Percentiles rank a stretch among this genome's conserved stretches.
Conservation (phyloP, 495 filamentous ascomycete genomes). For the Lasiosphaeria hispida region DNA sequence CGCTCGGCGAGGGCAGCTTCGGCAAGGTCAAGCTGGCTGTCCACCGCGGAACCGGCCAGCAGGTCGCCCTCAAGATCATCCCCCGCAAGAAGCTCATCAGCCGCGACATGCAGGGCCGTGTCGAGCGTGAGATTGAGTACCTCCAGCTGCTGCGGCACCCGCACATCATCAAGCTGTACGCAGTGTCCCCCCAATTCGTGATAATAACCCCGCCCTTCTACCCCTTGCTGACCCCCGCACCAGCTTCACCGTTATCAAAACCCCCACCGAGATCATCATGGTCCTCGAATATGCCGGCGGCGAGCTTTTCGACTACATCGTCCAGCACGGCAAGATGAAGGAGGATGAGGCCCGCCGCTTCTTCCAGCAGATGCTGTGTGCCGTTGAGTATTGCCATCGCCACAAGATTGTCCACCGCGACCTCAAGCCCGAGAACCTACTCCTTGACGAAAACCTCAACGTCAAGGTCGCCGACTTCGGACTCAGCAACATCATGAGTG, state of each 20-base stretch:
- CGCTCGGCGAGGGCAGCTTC: slow-evolving; percentile 93
- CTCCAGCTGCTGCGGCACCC: slow-evolving; percentile 92
- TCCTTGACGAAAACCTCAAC: slow-evolving; percentile 90
- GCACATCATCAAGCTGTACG: slow-evolving; percentile 95
- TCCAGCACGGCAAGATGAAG: slow-evolving; percentile 81
- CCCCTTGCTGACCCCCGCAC: not conserved
- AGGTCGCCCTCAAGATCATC: slow-evolving; percentile 97
- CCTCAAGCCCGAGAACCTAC: slow-evolving; percentile 93
- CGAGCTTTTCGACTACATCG: slow-evolving; percentile 96
- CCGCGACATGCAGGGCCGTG: slow-evolving; percentile 92
- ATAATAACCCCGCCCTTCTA: no score
- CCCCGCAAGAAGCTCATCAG: slow-evolving; percentile 90
- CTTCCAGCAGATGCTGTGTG: slow-evolving; percentile 99
- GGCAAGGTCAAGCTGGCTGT: slow-evolving; percentile 97
- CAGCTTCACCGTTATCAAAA: slow-evolving; percentile 95
- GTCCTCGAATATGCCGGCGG: slow-evolving; percentile 96
- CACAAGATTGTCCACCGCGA: slow-evolving; percentile 99
- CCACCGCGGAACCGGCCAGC: slow-evolving; percentile 83
- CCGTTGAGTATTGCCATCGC: slow-evolving; percentile 97
- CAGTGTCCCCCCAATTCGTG: slow-evolving; percentile 27
- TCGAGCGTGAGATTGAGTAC: slow-evolving; percentile 97
- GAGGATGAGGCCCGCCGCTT: slow-evolving; percentile 91
- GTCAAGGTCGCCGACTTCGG: slow-evolving; percentile 99
- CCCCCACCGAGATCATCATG: slow-evolving; percentile 92
- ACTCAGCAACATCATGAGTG: slow-evolving; percentile 98